These are phyloP conservation scores for Pelargonium myrrhifolium DNA, from an alignment of 441 rosid species.

Conservation along the genomic window DNA sequence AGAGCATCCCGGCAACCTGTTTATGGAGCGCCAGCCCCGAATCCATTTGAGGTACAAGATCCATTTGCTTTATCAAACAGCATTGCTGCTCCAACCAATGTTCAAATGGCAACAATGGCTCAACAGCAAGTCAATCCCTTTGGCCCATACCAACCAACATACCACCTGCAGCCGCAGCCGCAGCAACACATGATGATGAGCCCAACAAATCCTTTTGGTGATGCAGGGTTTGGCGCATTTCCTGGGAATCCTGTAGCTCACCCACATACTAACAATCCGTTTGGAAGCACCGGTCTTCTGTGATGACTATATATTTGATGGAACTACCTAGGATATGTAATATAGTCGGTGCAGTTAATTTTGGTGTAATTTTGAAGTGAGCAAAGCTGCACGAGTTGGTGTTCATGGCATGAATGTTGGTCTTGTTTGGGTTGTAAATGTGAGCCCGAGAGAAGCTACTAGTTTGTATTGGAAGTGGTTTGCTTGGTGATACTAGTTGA, in stretches of 20 bases:
- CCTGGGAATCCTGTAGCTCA: slow-evolving; percentile 38
- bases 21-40: slow-evolving; percentile 75
- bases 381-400: slow-evolving; percentile 14
- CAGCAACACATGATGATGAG: slow-evolving; percentile 39
- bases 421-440: slow-evolving; percentile 22
- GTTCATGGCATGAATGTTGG: slow-evolving; percentile 11
- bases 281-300: slow-evolving; percentile 69
- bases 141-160: slow-evolving; percentile 53
- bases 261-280: slow-evolving; percentile 58
- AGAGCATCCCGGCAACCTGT: slow-evolving; percentile 72
- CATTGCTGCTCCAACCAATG: slow-evolving; percentile 37
- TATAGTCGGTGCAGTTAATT: slow-evolving; percentile 11
- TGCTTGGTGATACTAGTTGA: too few species aligned
- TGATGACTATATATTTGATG: slow-evolving; percentile 20
- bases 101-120: slow-evolving; percentile 46
- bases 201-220: slow-evolving; percentile 67
- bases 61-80: slow-evolving; percentile 52
- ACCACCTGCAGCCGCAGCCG: slow-evolving; percentile 40
- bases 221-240: slow-evolving; percentile 51
- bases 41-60: slow-evolving; percentile 76
- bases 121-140: slow-evolving; percentile 63
- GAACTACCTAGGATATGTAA: slow-evolving; percentile 11
- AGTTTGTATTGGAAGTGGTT: too few species aligned
- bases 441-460: slow-evolving; percentile 3
- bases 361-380: slow-evolving; percentile 15